Evolutionary conservation across 495 filamentous ascomycete genomes (phyloP).

Genomic region (Penicillium cataractarum): DNA sequence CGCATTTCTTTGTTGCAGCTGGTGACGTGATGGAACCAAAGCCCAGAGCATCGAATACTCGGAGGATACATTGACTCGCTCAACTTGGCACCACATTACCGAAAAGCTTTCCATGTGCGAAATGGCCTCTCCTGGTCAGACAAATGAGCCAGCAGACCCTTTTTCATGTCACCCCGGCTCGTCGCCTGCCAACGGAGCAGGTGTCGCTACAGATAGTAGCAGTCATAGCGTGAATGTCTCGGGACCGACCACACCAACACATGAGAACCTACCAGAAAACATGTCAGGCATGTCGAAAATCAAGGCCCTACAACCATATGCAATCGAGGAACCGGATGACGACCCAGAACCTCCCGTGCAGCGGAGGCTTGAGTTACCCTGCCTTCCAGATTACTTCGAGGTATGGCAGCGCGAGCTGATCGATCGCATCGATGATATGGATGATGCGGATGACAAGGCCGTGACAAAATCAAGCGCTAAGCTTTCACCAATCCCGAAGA

Average conservation of each 20-base stretch:
- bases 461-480: slow-evolving; percentile 15
- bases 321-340: slow-evolving; percentile 49
- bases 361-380: slow-evolving; percentile 12
- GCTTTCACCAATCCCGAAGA: slow-evolving; percentile 11
- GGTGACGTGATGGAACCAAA: slow-evolving; percentile 18
- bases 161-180: not conserved
- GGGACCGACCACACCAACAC: slow-evolving; percentile 21
- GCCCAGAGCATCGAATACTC: not conserved
- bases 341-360: slow-evolving; percentile 21
- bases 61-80: not conserved
- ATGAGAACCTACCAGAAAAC: slow-evolving; percentile 1
- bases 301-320: slow-evolving; percentile 43
- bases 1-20: not conserved
- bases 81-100: not conserved
- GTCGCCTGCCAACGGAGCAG: not conserved
- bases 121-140: not conserved
- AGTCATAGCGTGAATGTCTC: slow-evolving; percentile 22
- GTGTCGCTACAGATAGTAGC: slow-evolving; percentile 15
- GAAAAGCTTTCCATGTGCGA: slow-evolving; percentile 8
- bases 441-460: slow-evolving; percentile 31
- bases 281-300: slow-evolving; percentile 12
- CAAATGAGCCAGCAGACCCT: not conserved
- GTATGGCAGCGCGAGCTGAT: slow-evolving; percentile 41
- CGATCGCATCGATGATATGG: slow-evolving; percentile 36
- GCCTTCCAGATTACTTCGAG: slow-evolving; percentile 28